Evolutionary conservation across 331 rosid species (phyloP).

Genomic region (Malus hybrid): DNA sequence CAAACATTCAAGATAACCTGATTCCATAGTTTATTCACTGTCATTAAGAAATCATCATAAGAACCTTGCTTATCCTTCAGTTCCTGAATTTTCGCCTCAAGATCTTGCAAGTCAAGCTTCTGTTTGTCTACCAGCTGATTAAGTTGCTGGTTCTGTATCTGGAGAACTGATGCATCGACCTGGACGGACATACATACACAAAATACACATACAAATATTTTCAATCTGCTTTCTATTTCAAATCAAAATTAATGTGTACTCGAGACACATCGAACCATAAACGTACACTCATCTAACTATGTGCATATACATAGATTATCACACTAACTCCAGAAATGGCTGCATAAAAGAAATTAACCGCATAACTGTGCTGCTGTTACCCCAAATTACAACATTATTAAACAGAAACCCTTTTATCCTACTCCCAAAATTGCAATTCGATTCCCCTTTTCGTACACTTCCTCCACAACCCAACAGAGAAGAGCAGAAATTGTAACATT

Average conservation of each 20-base stretch:
- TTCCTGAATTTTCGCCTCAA: constrained; percentile 45
- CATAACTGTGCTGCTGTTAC: not conserved
- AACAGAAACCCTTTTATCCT: not conserved
- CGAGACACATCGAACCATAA: not conserved
- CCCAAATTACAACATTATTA: not conserved
- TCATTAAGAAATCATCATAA: constrained; percentile 64
- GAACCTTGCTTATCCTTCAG: constrained; percentile 54
- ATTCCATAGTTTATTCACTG: constrained; percentile 66
- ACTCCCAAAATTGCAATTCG: too few species aligned
- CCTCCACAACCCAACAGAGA: too few species aligned
- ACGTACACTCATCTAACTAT: not conserved
- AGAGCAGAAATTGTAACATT: too few species aligned
- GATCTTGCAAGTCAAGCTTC: constrained; percentile 63
- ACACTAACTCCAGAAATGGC: not conserved
- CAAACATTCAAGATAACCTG: constrained; percentile 43
- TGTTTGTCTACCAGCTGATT: constrained; percentile 67
- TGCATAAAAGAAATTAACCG: not conserved
- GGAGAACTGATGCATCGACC: constrained; percentile 76
- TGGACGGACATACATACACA: constrained; percentile 15
- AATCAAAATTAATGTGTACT: not conserved
- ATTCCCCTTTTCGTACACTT: too few species aligned
- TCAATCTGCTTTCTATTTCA: not conserved
- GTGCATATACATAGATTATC: not conserved
- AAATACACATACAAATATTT: not conserved
- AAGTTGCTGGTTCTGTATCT: constrained; percentile 77